Evolutionary conservation across 345 rosid species (phyloP).

Genomic region (Zanthoxylum bungeanum): DNA sequence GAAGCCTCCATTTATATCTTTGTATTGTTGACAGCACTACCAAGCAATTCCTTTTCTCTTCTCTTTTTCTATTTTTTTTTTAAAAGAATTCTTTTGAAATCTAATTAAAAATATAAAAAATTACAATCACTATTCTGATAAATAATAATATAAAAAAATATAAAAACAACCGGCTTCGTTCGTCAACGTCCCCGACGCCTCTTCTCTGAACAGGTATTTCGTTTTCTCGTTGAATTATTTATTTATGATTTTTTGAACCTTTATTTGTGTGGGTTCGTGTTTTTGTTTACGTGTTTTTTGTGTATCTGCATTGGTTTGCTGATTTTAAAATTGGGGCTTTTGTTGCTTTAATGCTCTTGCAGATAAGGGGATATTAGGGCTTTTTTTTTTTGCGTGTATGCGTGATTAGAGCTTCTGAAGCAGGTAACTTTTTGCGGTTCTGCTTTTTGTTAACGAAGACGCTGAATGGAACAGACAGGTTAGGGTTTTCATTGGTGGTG

Average conservation of each 20-base stretch:
- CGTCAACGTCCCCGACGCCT: conserved; percentile 21
- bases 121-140: neutral
- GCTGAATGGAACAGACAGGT: neutral
- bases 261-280: neutral
- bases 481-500: conserved; percentile 29
- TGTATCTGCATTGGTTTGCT: conserved; percentile 28
- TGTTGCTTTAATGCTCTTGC: conserved; percentile 25
- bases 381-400: conserved; percentile 9
- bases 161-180: conserved; percentile 1
- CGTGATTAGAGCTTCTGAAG: neutral
- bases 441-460: conserved; percentile 1
- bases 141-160: neutral
- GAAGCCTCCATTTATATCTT: neutral
- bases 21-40: neutral
- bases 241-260: neutral
- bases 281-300: neutral
- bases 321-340: conserved; percentile 18
- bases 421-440: conserved; percentile 11
- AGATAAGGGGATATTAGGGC: conserved; percentile 41
- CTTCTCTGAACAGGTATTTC: conserved; percentile 17
- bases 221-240: neutral
- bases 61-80: neutral
- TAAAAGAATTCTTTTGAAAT: neutral
- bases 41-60: conserved; percentile 5
- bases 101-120: neutral